Evolutionary conservation across 768 basidiomycete genomes (phyloP), one percentile per base, ranked within the genome.

Genomic region (Leucocoprinus birnbaumii): DNA sequence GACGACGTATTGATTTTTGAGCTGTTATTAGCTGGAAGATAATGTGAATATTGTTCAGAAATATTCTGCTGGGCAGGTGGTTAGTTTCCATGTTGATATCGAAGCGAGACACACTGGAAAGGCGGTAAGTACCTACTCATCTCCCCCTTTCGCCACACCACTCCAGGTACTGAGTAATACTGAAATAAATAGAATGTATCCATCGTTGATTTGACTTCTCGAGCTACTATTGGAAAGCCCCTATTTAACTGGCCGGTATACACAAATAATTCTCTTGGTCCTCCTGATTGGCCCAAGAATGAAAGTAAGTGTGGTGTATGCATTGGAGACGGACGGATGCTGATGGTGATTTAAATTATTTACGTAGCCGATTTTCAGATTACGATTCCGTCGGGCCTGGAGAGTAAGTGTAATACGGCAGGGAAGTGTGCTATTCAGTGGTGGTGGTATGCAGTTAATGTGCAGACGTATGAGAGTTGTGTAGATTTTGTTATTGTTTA

Each of bases 141-240:
- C n/a, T n/a, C n/a, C n/a, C n/a, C n/a, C n/a, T n/a, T n/a, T n/a
- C n/a, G n/a, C n/a, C n/a, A n/a, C n/a, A n/a, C n/a, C n/a, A n/a
- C n/a, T n/a, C n/a, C n/a, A n/a, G n/a, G n/a, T n/a, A n/a, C n/a
- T n/a, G n/a, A n/a, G n/a, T n/a, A n/a, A n/a, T n/a, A n/a, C n/a
- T n/a, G n/a, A n/a, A n/a, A n/a, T n/a, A n/a, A n/a, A n/a, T 24
- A 71, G 71, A 72, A 72, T 55, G 70, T 71, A 43, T 72, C 69
- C 2, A 44, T 55, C 40, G 60, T 72, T 37, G 62, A 72, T 57
- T 65, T 72, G 11, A 62, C 58, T 0, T 61, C 65, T 10, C 68
- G 69, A 38, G 63, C 51, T 6, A 56, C 61, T 3, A 68, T 72
- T 41, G 69, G 68, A 9, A 10, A 58, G 16, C 66, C 68, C 11